Evolutionary conservation across 257 asterid species (phyloP), one percentile per base, ranked within the genome.

Genomic region (Lithospermum erythrorhizon): DNA sequence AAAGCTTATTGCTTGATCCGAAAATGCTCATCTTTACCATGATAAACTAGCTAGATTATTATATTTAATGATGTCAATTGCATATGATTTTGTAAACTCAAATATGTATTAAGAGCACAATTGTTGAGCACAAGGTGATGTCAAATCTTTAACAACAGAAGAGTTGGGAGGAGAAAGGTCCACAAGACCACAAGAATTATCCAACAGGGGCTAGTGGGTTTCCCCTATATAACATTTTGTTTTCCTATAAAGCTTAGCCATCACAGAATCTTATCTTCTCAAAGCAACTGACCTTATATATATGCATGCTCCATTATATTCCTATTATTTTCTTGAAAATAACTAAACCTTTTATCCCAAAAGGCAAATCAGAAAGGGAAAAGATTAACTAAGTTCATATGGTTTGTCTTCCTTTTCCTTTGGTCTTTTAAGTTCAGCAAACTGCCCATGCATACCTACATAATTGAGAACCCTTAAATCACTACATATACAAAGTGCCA

Each of bases 141-240:
- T 35, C 47, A 35, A 35, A 35, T 35, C 47, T 35, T 35, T 35
- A 35, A 35, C 47, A 35, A 35, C 15, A 35, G 47, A 13, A 41
- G 18, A 11, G 18, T 11, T 11, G 49, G 45, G 49, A 35, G 47
- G 15, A 72, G 72, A 49, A 56, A 56, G 41, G 75, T 35, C 74
- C 78, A 76, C 81, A 63, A 58, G 27, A 54, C 74, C 78, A 76
- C 81, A 63, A 58, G 27, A 54, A 62, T 65, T 79, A 73, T 68
- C 47, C n/a, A 62, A 62, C 70, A 61, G 81, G 74, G 65, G 69
- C 73, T 65, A 72, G 85, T 82, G 91, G 89, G 74, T 41, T 64
- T 66, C 61, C 35, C 75, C 75, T 58, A 41, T 41, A 63, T 45
- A 6, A 48, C 73, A 37, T 63, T 68, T 69, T 79, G 55, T 72